phyloP scores from a whole-genome alignment of 768 basidiomycete genomes.

The Pholiota molesta region DNA sequence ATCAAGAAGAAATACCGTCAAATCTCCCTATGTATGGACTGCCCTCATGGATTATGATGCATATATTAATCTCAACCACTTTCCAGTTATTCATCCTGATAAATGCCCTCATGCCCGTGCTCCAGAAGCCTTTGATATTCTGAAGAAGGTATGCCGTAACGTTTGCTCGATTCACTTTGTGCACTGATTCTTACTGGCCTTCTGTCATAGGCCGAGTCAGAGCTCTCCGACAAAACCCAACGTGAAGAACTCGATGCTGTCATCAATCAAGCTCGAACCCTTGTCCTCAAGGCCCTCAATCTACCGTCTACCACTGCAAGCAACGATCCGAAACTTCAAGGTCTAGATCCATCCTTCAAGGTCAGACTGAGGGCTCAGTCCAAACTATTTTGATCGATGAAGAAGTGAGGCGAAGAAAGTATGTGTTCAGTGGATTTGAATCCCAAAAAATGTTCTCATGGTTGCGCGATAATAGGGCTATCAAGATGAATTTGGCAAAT shows the following conservation, averaged over 20 bases:
- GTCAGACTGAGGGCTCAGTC: slow-evolving; percentile 68
- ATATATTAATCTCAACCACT: slow-evolving; percentile 2
- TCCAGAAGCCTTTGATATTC: slow-evolving; percentile 89
- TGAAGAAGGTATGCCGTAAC: slow-evolving; percentile 75
- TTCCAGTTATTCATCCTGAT: slow-evolving; percentile 95
- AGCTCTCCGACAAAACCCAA: slow-evolving; percentile 76
- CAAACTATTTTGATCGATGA: slow-evolving; percentile 91
- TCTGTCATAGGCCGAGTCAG: slow-evolving; percentile 73
- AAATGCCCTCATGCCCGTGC: slow-evolving; percentile 89
- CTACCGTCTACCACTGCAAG: slow-evolving; percentile 64
- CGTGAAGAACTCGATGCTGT: slow-evolving; percentile 83
- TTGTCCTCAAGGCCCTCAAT: slow-evolving; percentile 63
- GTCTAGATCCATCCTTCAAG: slow-evolving; percentile 66
- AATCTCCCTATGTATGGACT: slow-evolving; percentile 75
- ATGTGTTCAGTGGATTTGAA: slow-evolving; percentile 27
- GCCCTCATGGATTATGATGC: background rate
- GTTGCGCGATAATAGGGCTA: slow-evolving; percentile 50
- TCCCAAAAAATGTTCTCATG: background rate
- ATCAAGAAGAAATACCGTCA: slow-evolving; percentile 90
- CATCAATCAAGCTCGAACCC: slow-evolving; percentile 72
- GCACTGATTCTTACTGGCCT: background rate
- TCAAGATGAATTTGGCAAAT: slow-evolving; percentile 91
- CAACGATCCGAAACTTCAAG: slow-evolving; percentile 59
- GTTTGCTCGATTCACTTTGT: background rate
- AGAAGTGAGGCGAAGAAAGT: slow-evolving; percentile 85